These are phyloP conservation scores for Apiospora kogelbergensis DNA, from an alignment of 2,329 filamentous ascomycete species.

Conservation along the genomic window DNA sequence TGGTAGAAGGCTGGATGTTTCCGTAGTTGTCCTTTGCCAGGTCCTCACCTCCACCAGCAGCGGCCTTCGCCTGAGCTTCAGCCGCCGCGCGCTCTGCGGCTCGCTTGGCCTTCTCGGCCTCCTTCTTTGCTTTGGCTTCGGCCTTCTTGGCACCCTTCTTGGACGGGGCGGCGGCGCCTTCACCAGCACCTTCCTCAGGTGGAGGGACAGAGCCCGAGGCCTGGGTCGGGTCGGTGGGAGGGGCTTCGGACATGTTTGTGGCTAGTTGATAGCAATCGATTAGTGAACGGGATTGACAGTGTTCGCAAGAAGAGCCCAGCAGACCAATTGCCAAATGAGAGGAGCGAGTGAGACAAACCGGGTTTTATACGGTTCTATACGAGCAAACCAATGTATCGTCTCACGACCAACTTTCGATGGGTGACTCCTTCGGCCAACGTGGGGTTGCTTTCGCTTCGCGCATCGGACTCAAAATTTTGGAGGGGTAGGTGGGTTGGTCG, in stretches of 20 bases:
- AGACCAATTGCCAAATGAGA: not conserved
- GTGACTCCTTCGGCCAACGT: constrained; percentile 22
- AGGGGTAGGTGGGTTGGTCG: constrained; percentile 25
- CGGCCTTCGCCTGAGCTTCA: constrained; percentile 65
- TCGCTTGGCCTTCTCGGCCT: constrained; percentile 74
- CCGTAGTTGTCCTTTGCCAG: constrained; percentile 80
- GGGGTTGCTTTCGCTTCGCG: constrained; percentile 11
- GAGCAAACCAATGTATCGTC: not conserved
- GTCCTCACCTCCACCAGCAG: constrained; percentile 64
- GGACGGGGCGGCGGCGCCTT: constrained; percentile 40
- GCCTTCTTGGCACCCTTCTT: constrained; percentile 87
- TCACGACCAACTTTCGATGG: constrained; percentile 10
- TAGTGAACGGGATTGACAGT: not conserved
- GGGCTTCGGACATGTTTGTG: constrained; percentile 34
- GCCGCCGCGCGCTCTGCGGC: constrained; percentile 74
- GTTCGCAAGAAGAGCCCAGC: not conserved
- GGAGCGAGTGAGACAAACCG: not conserved
- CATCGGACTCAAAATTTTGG: constrained; percentile 1
- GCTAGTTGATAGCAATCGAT: not conserved
- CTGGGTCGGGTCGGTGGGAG: constrained; percentile 22
- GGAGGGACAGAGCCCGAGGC: constrained; percentile 19
- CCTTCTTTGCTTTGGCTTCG: constrained; percentile 83
- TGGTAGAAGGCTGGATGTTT: constrained; percentile 58
- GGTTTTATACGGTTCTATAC: not conserved
- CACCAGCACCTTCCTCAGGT: not conserved